Conservation (phyloP, 1,284 basidiomycete species). For the Irpex lacteus region DNA sequence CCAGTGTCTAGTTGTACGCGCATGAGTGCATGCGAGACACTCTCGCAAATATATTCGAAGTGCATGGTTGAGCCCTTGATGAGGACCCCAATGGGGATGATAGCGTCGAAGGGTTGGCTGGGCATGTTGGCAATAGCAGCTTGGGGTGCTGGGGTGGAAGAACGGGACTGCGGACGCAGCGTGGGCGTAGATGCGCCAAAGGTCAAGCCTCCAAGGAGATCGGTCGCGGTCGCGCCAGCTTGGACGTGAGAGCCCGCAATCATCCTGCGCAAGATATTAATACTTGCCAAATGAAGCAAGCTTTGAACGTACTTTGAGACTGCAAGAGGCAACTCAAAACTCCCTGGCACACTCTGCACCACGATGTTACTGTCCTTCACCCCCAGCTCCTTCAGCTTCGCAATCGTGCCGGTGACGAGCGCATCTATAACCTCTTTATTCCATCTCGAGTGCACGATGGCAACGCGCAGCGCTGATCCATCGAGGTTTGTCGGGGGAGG, state of each 20-base stretch:
- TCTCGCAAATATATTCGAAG: conserved; percentile 97
- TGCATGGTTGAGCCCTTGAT: conserved; percentile 99
- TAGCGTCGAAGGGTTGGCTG: conserved; percentile 83
- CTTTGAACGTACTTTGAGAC: conserved; percentile 61
- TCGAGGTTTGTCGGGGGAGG: conserved; percentile 65
- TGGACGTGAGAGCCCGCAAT: conserved; percentile 86
- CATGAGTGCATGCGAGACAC: conserved; percentile 93
- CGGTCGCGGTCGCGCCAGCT: conserved; percentile 65
- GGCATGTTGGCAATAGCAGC: conserved; percentile 40
- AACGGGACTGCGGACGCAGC: conserved; percentile 21
- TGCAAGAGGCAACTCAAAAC: conserved; percentile 90
- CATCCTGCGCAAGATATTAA: conserved; percentile 45
- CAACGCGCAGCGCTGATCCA: conserved; percentile 77
- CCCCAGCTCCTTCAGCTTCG: conserved; percentile 78
- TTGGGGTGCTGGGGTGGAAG: conserved; percentile 40
- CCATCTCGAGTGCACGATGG: conserved; percentile 94
- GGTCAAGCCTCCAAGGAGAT: conserved; percentile 75
- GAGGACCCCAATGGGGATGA: conserved; percentile 95
- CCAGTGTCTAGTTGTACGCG: conserved; percentile 89
- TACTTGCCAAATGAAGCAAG: background rate
- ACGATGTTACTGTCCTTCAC: conserved; percentile 91
- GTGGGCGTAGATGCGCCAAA: conserved; percentile 36
- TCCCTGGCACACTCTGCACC: conserved; percentile 90
- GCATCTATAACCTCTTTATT: conserved; percentile 86
- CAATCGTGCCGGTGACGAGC: conserved; percentile 74